These are phyloP conservation scores for Huntiella bhutanensis DNA, from an alignment of 2,329 filamentous ascomycete species.

Conservation along the genomic window DNA sequence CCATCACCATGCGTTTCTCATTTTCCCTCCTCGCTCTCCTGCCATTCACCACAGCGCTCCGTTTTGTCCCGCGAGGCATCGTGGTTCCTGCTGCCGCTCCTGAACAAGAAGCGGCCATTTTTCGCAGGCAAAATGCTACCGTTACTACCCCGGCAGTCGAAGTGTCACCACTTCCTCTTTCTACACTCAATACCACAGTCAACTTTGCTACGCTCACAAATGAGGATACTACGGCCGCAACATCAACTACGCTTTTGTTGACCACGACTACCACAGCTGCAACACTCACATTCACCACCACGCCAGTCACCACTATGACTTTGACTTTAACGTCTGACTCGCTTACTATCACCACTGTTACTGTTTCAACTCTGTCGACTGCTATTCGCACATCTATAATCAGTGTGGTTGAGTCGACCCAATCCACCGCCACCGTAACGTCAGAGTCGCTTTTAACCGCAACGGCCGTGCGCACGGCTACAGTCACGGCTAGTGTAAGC, in stretches of 20 bases:
- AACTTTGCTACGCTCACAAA: constrained; percentile 8
- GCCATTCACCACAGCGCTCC: no score
- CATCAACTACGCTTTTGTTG: not conserved
- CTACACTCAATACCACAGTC: constrained; percentile 8
- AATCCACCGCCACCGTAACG: no score
- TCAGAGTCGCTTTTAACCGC: no score
- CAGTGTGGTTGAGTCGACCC: no score
- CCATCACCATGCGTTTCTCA: no score
- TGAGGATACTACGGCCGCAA: not conserved
- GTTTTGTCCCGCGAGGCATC: not conserved
- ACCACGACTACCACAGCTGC: not conserved
- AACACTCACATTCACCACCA: not conserved
- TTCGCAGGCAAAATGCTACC: not conserved
- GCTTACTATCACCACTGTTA: no score
- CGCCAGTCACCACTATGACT: not conserved
- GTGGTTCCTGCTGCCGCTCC: not conserved
- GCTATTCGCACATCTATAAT: no score
- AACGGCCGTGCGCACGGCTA: no score
- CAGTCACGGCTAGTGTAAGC: no score
- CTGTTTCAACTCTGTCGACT: no score
- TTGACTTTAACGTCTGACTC: no score
- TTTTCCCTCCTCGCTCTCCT: no score
- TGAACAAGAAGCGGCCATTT: not conserved
- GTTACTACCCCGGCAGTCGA: not conserved
- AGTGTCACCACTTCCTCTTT: constrained; percentile 7